phyloP scores from a whole-genome alignment of 2,329 filamentous ascomycete species.

The Diaporthe sp. region DNA sequence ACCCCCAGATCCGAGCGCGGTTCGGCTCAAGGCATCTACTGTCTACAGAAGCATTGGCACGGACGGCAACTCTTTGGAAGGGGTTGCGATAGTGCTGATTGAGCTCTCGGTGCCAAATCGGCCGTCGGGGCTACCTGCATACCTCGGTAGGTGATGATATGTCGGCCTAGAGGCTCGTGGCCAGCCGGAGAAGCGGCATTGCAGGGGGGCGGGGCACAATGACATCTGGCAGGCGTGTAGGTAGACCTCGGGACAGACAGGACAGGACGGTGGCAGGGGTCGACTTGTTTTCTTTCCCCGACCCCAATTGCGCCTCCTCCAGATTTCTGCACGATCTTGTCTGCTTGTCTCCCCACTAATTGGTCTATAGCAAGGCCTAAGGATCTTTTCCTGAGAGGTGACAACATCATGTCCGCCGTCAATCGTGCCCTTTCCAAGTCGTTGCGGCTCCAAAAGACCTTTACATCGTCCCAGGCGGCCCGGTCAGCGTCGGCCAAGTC shows the following conservation, averaged over 20 bases:
- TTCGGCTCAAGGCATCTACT: background rate
- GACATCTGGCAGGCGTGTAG: background rate
- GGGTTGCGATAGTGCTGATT: no score
- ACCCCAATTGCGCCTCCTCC: background rate
- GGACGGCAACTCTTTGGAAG: background rate
- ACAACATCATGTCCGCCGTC: slow-evolving; percentile 44
- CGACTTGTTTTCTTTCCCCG: slow-evolving; percentile 5
- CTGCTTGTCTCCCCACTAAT: background rate
- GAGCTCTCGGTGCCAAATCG: background rate
- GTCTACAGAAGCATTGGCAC: background rate
- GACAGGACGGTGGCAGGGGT: background rate
- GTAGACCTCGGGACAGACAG: slow-evolving; percentile 9
- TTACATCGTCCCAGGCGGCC: slow-evolving; percentile 49
- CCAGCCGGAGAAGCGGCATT: background rate
- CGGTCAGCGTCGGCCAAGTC: slow-evolving; percentile 44
- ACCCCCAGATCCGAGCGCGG: slow-evolving; percentile 9
- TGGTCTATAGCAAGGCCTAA: slow-evolving; percentile 2
- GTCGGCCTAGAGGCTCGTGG: background rate
- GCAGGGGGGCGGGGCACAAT: background rate
- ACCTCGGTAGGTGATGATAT: no score
- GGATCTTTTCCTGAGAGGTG: background rate
- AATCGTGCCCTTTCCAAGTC: slow-evolving; percentile 65
- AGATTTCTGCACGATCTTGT: background rate
- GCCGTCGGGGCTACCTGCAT: background rate
- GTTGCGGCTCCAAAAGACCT: slow-evolving; percentile 57